A percentile compares a stretch with the other conserved stretches of the same genome.
phyloP scores from a whole-genome alignment of 208 protist species.

The Trypanosoma congolense region DNA sequence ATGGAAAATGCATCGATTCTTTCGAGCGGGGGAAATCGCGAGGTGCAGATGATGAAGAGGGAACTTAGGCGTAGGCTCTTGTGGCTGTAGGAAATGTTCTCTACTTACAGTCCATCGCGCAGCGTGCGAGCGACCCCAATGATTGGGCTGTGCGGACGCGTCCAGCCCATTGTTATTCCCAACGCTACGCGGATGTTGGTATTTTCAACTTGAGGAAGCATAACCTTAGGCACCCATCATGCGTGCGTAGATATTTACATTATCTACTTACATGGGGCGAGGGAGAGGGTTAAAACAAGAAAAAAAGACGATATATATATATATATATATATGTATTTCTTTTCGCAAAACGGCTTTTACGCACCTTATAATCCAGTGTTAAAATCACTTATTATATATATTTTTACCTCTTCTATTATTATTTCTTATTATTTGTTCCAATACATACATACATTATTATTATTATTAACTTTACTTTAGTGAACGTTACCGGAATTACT shows the following conservation, averaged over 20 bases:
- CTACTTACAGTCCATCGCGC: no score
- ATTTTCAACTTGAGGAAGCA: not conserved
- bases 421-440: no score
- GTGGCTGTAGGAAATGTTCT: slow-evolving; percentile 19
- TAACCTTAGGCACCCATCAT: not conserved
- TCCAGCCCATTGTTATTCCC: no score
- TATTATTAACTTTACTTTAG: no score
- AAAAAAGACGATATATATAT: slow-evolving; percentile 11
- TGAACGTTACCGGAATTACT: no score
- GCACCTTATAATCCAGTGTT: no score
- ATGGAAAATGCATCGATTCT: slow-evolving; percentile 92
- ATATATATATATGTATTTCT: slow-evolving; percentile 7
- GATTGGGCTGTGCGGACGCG: no score
- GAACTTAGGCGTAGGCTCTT: slow-evolving; percentile 64
- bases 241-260: not conserved
- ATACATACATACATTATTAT: no score
- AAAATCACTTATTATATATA: not conserved
- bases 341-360: slow-evolving; percentile 7
- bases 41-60: slow-evolving; percentile 68
- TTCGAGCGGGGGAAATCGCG: slow-evolving; percentile 37
- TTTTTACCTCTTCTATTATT: slow-evolving; percentile 8
- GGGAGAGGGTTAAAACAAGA: no score
- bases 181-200: no score
- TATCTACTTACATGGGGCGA: no score
- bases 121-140: no score